Evolutionary conservation across 495 filamentous ascomycete genomes (phyloP), one percentile per base, ranked within the genome.

Genomic region (Jackrogersella minutella): DNA sequence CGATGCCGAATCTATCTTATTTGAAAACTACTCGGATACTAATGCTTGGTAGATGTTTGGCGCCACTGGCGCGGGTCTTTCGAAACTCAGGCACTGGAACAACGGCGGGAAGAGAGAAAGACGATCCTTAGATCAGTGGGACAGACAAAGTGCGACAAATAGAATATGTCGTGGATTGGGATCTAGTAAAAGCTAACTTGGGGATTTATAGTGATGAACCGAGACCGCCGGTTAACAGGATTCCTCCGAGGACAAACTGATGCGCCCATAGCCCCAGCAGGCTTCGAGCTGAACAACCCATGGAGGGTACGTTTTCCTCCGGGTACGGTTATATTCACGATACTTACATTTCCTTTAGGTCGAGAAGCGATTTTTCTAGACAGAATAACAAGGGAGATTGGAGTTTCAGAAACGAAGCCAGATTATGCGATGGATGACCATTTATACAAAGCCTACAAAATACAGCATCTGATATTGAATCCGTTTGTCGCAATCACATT

Each of bases 231-330:
- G 73, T 84, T 99, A 75, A 99, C 95, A 49, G 95, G 95, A 62
- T 85, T 76, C 49, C 69, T 90, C 71, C 85, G 96, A 80, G 96
- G 93, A 36, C 95, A 99, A 77, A 90, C 88, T 68, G 90, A 94
- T 78, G 89, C 88, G 49, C 81, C 86, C 47, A 75, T 81, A 59
- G 95, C 95, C 33, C 96, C 95, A 13, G 79, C 84, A 37, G 94
- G 93, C 33, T 99, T 96, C 81, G 94, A 97, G 73, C 69, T 97
- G 71, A 97, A 89, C 85, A 97, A 97, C 78, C 90, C 92, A 26
- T 99, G 96, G 96, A 93, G 86, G 85, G 81, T 83, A 78, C 39
- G 57, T 60, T 59, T 58, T n/a, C 34, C 36, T 14, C 11, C 21
- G 13, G 2, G 24, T 9, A 39, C 33, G 13, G 10, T 10, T 37